A percentile compares a stretch with the other conserved stretches of the same genome.
Evolutionary conservation across 306 rosid species (phyloP).

Genomic region (Medicago truncatula): DNA sequence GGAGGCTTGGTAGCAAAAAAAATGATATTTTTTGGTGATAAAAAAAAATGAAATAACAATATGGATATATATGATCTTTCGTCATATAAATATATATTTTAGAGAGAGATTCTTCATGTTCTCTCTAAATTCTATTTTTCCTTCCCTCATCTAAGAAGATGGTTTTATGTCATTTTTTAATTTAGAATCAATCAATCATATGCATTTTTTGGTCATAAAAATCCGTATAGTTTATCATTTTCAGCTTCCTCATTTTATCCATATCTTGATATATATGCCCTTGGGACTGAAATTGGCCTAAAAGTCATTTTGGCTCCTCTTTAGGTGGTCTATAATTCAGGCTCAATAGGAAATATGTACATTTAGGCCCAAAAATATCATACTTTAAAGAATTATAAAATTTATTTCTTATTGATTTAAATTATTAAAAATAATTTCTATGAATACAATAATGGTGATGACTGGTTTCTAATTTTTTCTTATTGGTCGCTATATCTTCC

Average conservation of each 20-base stretch:
- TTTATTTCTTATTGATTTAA: not conserved
- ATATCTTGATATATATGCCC: not conserved
- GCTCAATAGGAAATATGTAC: not conserved
- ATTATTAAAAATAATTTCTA: not conserved
- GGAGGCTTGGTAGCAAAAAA: not conserved
- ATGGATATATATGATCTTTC: too few species aligned
- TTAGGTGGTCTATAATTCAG: constrained; percentile 9
- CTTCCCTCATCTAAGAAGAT: too few species aligned
- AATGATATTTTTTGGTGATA: too few species aligned
- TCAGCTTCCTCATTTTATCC: not conserved
- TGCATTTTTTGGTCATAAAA: not conserved
- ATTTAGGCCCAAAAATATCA: not conserved
- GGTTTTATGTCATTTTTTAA: too few species aligned
- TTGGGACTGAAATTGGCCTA: not conserved
- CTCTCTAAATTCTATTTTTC: too few species aligned
- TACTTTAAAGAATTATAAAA: not conserved
- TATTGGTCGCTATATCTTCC: not conserved
- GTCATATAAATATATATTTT: too few species aligned
- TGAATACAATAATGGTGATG: not conserved
- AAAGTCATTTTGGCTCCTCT: not conserved
- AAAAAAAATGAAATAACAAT: too few species aligned
- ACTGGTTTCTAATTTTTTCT: not conserved
- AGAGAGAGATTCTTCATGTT: too few species aligned
- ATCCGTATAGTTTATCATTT: not conserved
- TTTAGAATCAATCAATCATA: too few species aligned